Base-by-base conservation (phyloP, 345 rosid genomes). In the Gossypium turneri region DNA sequence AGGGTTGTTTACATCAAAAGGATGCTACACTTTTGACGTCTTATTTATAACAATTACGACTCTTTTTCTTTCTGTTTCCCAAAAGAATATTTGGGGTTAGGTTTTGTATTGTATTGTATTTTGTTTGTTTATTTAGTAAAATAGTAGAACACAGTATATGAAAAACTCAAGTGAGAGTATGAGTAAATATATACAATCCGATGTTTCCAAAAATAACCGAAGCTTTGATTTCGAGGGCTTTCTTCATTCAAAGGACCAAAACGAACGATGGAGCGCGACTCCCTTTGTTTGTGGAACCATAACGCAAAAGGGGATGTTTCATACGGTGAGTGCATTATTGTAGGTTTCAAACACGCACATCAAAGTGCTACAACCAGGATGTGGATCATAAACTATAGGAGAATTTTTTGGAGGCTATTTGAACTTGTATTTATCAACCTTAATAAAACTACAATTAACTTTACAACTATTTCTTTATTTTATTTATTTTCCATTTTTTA, bases 221-320 rank as follows among this genome's bases (percentile, higher is more conserved):
- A 13, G 57, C 15, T 47, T 67, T 24, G 41, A 9, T 22, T 67
- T 58, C 29, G 6, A 56, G 8, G 41, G 41, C 6, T 34, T 34
- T 34, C 1, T 34, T 34, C 41, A n/a, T 24, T 56, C 60, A n/a
- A 56, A 13, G n/a, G 55, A 67, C 55, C 64, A 51, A 55, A 71
- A 45, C 8, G 58, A 64, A 51, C 6, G 76, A 77, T 65, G 25
- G 72, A 77, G 76, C 57, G 76, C 9, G 75, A 76, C n/a, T 70
- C 34, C 9, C 51, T 70, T 24, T 58, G 59, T 19, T 58, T 24
- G 34, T 10, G 15, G 27, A 58, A 58, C 20, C 13, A 2, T 22
- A 24, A 59, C 63, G 63, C 1, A 59, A 59, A 59, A 3, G 17
- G 34, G 34, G 60, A 56, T 20, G 7, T 19, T 9, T 56, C 24